Base-by-base conservation (phyloP, 306 rosid genomes). In the Fragaria nilgerrensis region DNA sequence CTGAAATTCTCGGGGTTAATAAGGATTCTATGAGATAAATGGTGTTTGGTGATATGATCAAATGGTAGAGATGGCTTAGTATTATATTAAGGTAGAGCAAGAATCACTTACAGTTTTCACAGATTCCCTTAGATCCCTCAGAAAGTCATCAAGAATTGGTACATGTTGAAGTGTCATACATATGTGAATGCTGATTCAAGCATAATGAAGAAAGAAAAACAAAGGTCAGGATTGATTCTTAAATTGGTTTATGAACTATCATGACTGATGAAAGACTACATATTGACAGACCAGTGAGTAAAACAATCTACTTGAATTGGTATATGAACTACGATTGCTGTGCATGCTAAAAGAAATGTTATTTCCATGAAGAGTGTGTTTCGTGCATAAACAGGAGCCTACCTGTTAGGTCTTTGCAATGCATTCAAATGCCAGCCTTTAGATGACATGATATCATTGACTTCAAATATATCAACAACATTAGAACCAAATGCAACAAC, bases 351-450 rank as follows among this genome's bases (percentile, higher is more conserved):
- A 63, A 37, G 70, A 64, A 50, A 43, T 27, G 59, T 9, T 45
- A 47, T 47, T 37, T 36, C 15, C 71, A 37, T 3, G 6, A 19
- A 3, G 16, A 1, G 22, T 52, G 58, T 52, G 9, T n/a, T 53
- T 53, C 13, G 1, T 19, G 17, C 75, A 50, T 27, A 44, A 23
- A 72, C 58, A 66, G 29, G 37, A 68, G 47, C 78, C 45, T 53
- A 94, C 98, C 96, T 89, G 87, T 89, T 95, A 73, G 98, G 98
- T 82, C 92, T 85, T 83, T 92, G 98, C 85, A 95, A 85, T 70
- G 98, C 98, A 85, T 92, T 95, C 89, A 95, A 88, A 86, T 95
- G 98, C 98, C 98, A 95, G 72, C 96, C 98, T 88, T 91, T 92
- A 69, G 96, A 89, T 72, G 96, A 85, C 96, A 95, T 82, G 69